Percentiles rank a stretch among this genome's conserved stretches.
Conservation (phyloP, 2,329 filamentous ascomycete genomes). For the Apiospora phragmitis region DNA sequence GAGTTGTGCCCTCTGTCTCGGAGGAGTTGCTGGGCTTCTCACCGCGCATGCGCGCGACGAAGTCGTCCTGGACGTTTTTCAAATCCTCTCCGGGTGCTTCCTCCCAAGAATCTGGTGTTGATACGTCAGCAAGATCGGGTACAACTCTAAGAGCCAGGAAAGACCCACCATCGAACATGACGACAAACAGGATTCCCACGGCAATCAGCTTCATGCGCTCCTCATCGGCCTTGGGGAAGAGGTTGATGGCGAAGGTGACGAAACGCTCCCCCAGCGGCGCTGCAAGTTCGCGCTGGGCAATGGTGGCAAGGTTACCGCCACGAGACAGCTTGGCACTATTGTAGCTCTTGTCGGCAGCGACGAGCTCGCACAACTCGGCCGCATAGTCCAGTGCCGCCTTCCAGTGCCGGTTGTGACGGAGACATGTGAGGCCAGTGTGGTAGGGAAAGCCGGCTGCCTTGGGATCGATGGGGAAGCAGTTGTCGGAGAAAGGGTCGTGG, state of each 20-base stretch:
- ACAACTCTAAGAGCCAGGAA: not conserved
- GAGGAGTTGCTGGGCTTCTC: too few relatives aligned
- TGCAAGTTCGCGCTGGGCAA: not conserved
- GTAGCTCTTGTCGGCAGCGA: not conserved
- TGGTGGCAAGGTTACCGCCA: not conserved
- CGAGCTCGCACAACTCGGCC: not conserved
- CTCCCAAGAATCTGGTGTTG: not conserved
- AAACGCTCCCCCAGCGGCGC: not conserved
- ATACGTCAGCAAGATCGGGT: too few relatives aligned
- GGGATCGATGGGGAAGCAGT: not conserved
- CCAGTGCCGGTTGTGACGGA: not conserved
- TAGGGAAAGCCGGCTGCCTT: not conserved
- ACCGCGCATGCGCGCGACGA: slow-evolving; percentile 2
- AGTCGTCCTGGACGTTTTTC: slow-evolving; percentile 7
- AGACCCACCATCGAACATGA: not conserved
- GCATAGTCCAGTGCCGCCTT: not conserved
- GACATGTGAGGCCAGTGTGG: not conserved
- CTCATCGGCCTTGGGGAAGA: slow-evolving; percentile 1
- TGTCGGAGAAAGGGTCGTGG: not conserved
- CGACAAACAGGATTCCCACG: not conserved
- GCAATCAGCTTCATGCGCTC: slow-evolving; percentile 9
- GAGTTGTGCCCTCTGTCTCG: not conserved
- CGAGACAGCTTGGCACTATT: not conserved
- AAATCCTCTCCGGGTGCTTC: not conserved
- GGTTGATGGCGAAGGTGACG: slow-evolving; percentile 5